Base-by-base conservation (phyloP, 2,329 filamentous ascomycete genomes). In the Colletotrichum magnum region DNA sequence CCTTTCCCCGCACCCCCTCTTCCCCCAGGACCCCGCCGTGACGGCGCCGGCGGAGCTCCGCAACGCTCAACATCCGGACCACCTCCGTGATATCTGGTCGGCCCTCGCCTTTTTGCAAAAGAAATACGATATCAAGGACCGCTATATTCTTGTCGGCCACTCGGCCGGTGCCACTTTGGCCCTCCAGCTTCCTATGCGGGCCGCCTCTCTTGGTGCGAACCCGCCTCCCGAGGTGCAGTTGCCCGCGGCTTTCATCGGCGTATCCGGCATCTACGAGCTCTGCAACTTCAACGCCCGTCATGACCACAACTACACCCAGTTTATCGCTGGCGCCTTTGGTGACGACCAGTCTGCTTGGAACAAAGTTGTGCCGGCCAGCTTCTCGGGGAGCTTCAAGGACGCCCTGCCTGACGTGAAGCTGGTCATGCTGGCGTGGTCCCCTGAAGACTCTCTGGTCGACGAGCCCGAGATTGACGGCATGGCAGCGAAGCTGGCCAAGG, bases 211-310 rank as follows among this genome's bases (percentile, higher is more conserved):
- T 18, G 59, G 66, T 64, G 57, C 73, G 51, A 28, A 67, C 16
- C 66, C 73, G 7, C 73, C 78, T 7, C 57, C 50, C 4, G 72
- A 72, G 9, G 75, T 82, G 4, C 78, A 77, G 6, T 75, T 82
- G 18, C 89, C 89, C 0, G 74, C 80, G 3, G 87, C 85, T 4
- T 79, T 93, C n/a, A 76, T 93, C 5, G 86, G 89, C 41, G 79
- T 92, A 21, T 87, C 87, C 64, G 92, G 92, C 1, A 88, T 94
- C 24, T 93, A 93, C 77, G 88, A 92, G 74, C 78, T 94, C 10
- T 82, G 83, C 7, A 84, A 84, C 0, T 78, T 93, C 21, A 80
- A 84, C 28, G 77, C 81, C 54, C 81, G 85, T 7, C 81, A 86
- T 43, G 76, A 75, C 18, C 81, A 80, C 6, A 77, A 74, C 32